A percentile compares a stretch with the other conserved stretches of the same genome.
phyloP scores from a whole-genome alignment of 2,329 filamentous ascomycete genomes.

The Penicillium brasilianum region DNA sequence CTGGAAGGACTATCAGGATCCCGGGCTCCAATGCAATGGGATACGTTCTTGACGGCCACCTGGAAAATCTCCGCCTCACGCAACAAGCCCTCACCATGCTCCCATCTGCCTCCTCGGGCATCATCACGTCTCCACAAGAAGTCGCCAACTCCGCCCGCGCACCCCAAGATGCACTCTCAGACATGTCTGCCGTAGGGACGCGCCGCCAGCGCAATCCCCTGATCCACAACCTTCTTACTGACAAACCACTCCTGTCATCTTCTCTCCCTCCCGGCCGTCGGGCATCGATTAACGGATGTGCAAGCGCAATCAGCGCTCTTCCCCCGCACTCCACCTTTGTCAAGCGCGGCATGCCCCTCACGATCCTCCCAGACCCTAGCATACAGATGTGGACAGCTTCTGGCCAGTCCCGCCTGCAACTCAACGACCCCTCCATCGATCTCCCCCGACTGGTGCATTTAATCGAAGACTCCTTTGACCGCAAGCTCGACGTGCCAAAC shows the following conservation, averaged over 20 bases:
- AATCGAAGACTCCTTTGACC: slow-evolving; percentile 91
- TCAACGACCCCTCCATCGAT: slow-evolving; percentile 83
- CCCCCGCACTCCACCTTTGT: slow-evolving; percentile 75
- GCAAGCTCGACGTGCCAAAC: slow-evolving; percentile 79
- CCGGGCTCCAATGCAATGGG: slow-evolving; percentile 18
- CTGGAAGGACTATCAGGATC: slow-evolving; percentile 21
- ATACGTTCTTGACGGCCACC: slow-evolving; percentile 53
- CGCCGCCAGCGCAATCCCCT: slow-evolving; percentile 77
- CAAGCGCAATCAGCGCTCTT: slow-evolving; percentile 40
- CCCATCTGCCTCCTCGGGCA: slow-evolving; percentile 80
- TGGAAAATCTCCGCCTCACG: slow-evolving; percentile 75
- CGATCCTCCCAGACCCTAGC: slow-evolving; percentile 75
- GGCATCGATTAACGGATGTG: slow-evolving; percentile 30
- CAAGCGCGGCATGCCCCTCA: slow-evolving; percentile 88
- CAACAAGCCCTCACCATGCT: slow-evolving; percentile 74
- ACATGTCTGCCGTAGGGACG: slow-evolving; percentile 57
- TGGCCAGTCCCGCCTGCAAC: slow-evolving; percentile 64
- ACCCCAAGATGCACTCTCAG: slow-evolving; percentile 33
- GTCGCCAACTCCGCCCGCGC: slow-evolving; percentile 66
- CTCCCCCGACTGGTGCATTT: slow-evolving; percentile 80
- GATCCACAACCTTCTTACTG: slow-evolving; percentile 93
- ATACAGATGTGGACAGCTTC: slow-evolving; percentile 71
- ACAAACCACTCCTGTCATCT: slow-evolving; percentile 90
- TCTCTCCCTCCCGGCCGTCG: slow-evolving; percentile 79
- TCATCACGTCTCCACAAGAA: slow-evolving; percentile 85